Percentiles rank a stretch among this genome's conserved stretches.
These are phyloP conservation scores for Lepraria neglecta DNA, from an alignment of 495 filamentous ascomycete species.

Conservation along the genomic window DNA sequence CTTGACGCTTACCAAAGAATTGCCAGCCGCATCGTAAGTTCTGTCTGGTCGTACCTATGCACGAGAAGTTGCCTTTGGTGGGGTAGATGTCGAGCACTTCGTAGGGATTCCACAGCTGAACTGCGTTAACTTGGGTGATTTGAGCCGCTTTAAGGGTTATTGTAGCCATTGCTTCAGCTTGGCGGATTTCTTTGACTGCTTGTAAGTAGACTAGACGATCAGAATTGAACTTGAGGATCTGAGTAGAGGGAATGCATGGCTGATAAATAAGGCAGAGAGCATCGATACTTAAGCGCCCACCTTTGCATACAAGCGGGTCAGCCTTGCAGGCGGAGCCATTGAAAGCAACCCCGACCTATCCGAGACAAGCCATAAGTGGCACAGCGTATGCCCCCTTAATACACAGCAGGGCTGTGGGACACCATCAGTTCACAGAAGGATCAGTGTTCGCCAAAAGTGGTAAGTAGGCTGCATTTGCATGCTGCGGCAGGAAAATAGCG, in stretches of 20 bases:
- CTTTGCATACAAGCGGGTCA: not conserved
- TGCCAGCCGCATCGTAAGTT: not conserved
- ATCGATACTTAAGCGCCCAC: not conserved
- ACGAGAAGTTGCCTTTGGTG: not conserved
- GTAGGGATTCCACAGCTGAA: not conserved
- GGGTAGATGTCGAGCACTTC: not conserved
- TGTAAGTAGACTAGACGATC: too few species aligned
- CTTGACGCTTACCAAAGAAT: not conserved
- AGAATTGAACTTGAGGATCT: too few species aligned
- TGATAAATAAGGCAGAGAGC: not conserved
- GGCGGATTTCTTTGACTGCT: too few species aligned
- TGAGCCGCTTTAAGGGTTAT: not conserved
- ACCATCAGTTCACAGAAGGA: too few species aligned
- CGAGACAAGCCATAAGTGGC: too few species aligned
- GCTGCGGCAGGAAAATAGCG: too few species aligned
- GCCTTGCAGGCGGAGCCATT: not conserved
- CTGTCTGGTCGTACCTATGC: not conserved
- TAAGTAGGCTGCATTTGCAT: too few species aligned
- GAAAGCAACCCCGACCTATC: too few species aligned
- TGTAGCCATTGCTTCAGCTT: not conserved
- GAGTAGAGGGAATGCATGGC: too few species aligned
- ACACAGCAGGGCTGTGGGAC: too few species aligned
- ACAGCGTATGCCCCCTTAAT: too few species aligned
- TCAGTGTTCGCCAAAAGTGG: too few species aligned
- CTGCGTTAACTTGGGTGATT: not conserved